A percentile compares a stretch with the other conserved stretches of the same genome.
phyloP scores from a whole-genome alignment of 2,329 filamentous ascomycete genomes.

The Emergomyces pasteurianus region DNA sequence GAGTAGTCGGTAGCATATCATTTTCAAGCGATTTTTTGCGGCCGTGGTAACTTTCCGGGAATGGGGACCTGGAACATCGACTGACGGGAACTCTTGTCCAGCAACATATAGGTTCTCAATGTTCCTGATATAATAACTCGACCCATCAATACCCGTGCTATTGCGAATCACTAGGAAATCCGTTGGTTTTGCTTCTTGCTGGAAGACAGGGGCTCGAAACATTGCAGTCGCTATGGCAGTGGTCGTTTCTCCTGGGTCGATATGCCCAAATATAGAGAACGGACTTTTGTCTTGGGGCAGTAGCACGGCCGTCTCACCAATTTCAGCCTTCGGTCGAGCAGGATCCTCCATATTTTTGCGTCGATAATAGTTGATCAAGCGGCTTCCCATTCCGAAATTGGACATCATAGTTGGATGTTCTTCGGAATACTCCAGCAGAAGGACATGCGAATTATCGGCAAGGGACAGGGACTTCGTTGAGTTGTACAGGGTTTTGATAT shows the following conservation, averaged over 20 bases:
- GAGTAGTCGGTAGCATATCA: constrained; percentile 85
- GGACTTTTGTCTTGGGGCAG: constrained; percentile 91
- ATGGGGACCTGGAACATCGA: constrained; percentile 87
- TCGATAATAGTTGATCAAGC: constrained; percentile 93
- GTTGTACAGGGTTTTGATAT: constrained; percentile 65
- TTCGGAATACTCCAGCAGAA: constrained; percentile 92
- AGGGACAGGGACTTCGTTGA: constrained; percentile 73
- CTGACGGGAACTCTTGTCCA: constrained; percentile 82
- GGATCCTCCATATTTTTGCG: constrained; percentile 69
- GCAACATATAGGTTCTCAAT: constrained; percentile 86
- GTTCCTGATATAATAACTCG: constrained; percentile 70
- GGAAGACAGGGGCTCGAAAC: constrained; percentile 89
- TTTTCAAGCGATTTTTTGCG: constrained; percentile 93
- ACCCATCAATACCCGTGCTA: constrained; percentile 65
- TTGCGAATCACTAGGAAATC: constrained; percentile 83
- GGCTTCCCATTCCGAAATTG: constrained; percentile 94
- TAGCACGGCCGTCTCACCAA: constrained; percentile 80
- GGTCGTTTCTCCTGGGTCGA: constrained; percentile 80
- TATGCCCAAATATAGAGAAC: constrained; percentile 87
- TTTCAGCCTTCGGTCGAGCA: constrained; percentile 62
- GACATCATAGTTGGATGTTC: constrained; percentile 84
- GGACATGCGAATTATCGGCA: constrained; percentile 74
- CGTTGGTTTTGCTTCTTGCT: constrained; percentile 61
- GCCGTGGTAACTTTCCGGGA: constrained; percentile 92
- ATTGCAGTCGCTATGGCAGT: constrained; percentile 89